Base-by-base conservation (phyloP, 495 filamentous ascomycete species). In the Aspergillus diversus region DNA sequence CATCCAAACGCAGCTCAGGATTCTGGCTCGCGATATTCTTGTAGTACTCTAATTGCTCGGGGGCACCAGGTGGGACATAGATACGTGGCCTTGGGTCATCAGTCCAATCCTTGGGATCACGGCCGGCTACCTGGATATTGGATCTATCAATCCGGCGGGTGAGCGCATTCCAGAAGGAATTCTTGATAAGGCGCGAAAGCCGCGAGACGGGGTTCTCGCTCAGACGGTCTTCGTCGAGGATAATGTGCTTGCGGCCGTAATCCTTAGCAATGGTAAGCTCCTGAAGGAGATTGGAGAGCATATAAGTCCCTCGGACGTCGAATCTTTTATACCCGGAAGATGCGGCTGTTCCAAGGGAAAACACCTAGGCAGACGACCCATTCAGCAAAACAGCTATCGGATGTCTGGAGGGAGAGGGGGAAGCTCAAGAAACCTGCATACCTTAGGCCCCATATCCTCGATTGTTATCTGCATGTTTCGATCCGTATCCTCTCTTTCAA, bases 401-500 rank as follows among this genome's bases (percentile, higher is more conserved):
- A 27, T 27, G 21, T 2, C 21, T 27, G 7, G 39, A 43, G 39
- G n/a, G 11, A 43, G 3, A 43, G 39, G 12, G 4, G 39, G n/a
- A 7, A 43, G 39, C 39, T 8, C n/a, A 43, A 43, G 11, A 2
- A 2, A 27, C 39, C 7, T 17, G 5, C 54, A 48, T 57, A 94
- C 92, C 87, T 99, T 99, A 17, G 95, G 95, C 12, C 95, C 95
- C 60, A 81, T 77, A 78, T 98, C 95, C 71, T 98, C 94, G 66
- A 98, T 96, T 5, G 95, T 98, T 71, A 99, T 99, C 74, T 97
- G 92, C 79, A 88, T 88, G 72, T 98, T 96, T 17, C 82, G 78
- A 74, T 99, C 92, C 4, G 92, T 93, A 68, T 98, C 95, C 71
- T 99, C 95, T 55, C 89, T 87, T 42, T 85, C 83, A 33, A 91